Percentiles rank a stretch among this genome's conserved stretches.
These are phyloP conservation scores for Chrysanthemum lavandulifolium DNA, from an alignment of 129 eudicot genomes.

Conservation along the genomic window DNA sequence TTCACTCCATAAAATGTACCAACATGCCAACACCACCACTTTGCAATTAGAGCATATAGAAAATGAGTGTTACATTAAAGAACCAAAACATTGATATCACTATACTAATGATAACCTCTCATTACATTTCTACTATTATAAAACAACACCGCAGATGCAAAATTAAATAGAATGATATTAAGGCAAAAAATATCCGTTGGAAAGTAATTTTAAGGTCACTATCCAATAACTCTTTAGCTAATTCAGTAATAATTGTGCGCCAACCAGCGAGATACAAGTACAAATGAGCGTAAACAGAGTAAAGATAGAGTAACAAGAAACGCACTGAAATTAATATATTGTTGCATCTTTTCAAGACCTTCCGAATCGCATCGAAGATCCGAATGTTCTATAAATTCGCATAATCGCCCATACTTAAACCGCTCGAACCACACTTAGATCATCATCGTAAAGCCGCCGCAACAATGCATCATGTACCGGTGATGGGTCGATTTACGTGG, in stretches of 20 bases:
- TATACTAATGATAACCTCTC: background rate
- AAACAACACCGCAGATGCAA: background rate
- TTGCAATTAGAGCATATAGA: background rate
- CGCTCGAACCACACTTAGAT: slow-evolving; percentile 72
- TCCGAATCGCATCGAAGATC: slow-evolving; percentile 48
- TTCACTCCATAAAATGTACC: background rate
- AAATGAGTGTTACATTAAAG: background rate
- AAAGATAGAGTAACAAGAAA: slow-evolving; percentile 6
- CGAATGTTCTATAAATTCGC: slow-evolving; percentile 44
- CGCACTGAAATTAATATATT: slow-evolving; percentile 50
- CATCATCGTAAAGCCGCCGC: slow-evolving; percentile 73
- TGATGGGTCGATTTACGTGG: no score
- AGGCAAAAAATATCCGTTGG: background rate
- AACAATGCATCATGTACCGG: slow-evolving; percentile 66
- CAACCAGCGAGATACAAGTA: background rate
- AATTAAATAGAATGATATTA: background rate
- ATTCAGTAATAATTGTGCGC: background rate
- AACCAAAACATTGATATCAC: background rate
- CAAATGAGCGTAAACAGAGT: background rate
- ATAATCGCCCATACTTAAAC: slow-evolving; percentile 49
- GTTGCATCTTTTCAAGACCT: slow-evolving; percentile 64
- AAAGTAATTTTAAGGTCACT: background rate
- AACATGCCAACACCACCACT: background rate
- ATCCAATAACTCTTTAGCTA: background rate
- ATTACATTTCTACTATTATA: background rate